These are phyloP conservation scores for Lentinus tigrinus DNA, from an alignment of 768 basidiomycete species.

Conservation along the genomic window DNA sequence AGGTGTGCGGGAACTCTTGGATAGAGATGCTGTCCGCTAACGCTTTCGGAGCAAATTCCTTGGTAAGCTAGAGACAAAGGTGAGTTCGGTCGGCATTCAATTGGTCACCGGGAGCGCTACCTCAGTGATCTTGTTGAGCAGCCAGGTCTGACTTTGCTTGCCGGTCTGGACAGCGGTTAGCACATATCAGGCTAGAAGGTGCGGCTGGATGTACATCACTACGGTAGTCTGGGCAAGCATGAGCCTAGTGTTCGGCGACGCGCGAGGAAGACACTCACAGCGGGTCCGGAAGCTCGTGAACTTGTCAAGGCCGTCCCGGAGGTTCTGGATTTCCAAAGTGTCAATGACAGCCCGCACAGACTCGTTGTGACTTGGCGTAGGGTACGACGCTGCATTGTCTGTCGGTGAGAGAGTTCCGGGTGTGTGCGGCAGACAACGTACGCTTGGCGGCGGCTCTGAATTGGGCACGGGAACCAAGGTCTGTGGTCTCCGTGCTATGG, in stretches of 20 bases:
- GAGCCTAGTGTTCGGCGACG: constrained; percentile 7
- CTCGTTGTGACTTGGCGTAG: constrained; percentile 59
- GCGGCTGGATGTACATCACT: constrained; percentile 54
- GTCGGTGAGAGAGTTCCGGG: constrained; percentile 17
- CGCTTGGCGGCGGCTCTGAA: constrained; percentile 37
- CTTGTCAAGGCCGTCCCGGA: constrained; percentile 57
- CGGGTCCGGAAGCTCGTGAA: constrained; percentile 76
- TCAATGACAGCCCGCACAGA: constrained; percentile 60
- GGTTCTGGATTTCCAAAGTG: constrained; percentile 65
- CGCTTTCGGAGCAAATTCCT: constrained; percentile 54
- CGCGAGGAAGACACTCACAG: constrained; percentile 41
- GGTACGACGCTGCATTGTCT: constrained; percentile 47
- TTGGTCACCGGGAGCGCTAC: constrained; percentile 32
- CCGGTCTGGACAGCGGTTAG: constrained; percentile 52
- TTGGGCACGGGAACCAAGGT: constrained; percentile 46
- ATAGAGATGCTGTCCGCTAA: constrained; percentile 60
- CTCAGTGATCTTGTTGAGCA: constrained; percentile 64
- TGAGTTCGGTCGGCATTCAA: constrained; percentile 1
- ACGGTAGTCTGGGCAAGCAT: constrained; percentile 53
- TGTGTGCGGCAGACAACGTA: constrained; percentile 30
- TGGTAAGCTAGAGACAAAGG: constrained; percentile 52
- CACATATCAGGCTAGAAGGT: neutral
- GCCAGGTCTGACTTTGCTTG: constrained; percentile 74
- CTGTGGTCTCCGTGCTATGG: constrained; percentile 71
- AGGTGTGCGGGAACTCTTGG: constrained; percentile 72